phyloP scores from a whole-genome alignment of 768 basidiomycete genomes.

The Mycena olivaceomarginata region DNA sequence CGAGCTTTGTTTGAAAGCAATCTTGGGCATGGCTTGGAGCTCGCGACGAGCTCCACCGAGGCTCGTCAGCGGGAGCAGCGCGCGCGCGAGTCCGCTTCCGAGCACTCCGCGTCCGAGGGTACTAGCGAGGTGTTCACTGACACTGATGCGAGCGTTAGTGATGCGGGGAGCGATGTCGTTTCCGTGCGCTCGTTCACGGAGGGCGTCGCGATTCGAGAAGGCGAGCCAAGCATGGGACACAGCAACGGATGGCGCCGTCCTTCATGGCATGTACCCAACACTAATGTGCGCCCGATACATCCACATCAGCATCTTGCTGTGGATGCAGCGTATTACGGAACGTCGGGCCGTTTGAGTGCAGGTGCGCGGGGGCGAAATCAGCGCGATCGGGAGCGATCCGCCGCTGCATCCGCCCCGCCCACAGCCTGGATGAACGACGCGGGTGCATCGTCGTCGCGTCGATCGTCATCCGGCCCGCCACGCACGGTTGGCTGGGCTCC shows the following conservation, averaged over 20 bases:
- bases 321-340: constrained; percentile 30
- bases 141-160: constrained; percentile 78
- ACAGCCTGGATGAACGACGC: constrained; percentile 38
- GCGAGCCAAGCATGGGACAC: constrained; percentile 17
- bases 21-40: constrained; percentile 77
- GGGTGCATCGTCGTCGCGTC: constrained; percentile 27
- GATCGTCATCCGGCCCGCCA: constrained; percentile 40
- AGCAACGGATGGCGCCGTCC: constrained; percentile 59
- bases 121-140: constrained; percentile 82
- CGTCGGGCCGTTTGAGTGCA: constrained; percentile 28
- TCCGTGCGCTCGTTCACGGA: constrained; percentile 82
- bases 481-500: constrained; percentile 30
- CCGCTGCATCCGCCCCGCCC: constrained; percentile 29
- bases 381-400: constrained; percentile 39
- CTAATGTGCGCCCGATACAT: constrained; percentile 46
- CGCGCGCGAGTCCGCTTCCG: constrained; percentile 49
- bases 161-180: constrained; percentile 82
- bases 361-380: constrained; percentile 42
- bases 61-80: constrained; percentile 64
- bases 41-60: constrained; percentile 80
- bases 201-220: constrained; percentile 57
- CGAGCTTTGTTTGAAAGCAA: constrained; percentile 81
- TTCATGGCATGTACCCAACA: constrained; percentile 67
- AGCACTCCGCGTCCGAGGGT: constrained; percentile 71
- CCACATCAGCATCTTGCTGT: constrained; percentile 39